Base-by-base conservation (phyloP, 345 rosid species). In the Passiflora organensis region DNA sequence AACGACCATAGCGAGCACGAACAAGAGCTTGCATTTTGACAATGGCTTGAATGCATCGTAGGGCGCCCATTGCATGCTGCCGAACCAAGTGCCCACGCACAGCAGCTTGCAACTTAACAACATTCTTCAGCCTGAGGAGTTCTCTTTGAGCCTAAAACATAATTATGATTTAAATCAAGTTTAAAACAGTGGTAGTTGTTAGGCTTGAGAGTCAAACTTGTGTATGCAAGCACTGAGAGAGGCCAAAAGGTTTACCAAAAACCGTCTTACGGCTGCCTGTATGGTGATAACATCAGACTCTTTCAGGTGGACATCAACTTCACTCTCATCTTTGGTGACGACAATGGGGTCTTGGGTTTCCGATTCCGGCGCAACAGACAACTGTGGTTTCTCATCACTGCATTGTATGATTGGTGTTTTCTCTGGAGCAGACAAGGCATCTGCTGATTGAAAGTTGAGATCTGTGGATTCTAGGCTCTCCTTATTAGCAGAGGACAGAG, bases 51-150 rank as follows among this genome's bases (percentile, higher is more conserved):
- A 89, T 76, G 41, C 96, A 93, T n/a, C 84, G 77, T 48, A 93
- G 77, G 24, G 97, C 74, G 49, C 91, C 99, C 76, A 74, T 63
- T 47, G 97, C 99, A 64, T 82, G 96, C 62, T 57, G 89, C 59
- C 99, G 78, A 61, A 89, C 96, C 76, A 93, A 57, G 76, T 86
- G 88, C 25, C 99, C 96, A 12, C 99, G 91, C 14, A 83, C 81
- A 48, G 84, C 91, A 65, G 99, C 97, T 76, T 93, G 99, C 83
- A 89, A 68, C 76, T 80, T 86, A 32, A 89, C 67, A 32, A 86
- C 79, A 52, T 76, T 86, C 79, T 80, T 84, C 39, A 67, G 82
- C 81, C 70, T 87, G 59, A 67, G 48, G 62, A 89, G 75, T 65
- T 83, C 84, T 62, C 53, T 86, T 42, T 66, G 73, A 52, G 83